phyloP scores from a whole-genome alignment of 2,329 filamentous ascomycete genomes.

The Hirsutella rhossiliensis region DNA sequence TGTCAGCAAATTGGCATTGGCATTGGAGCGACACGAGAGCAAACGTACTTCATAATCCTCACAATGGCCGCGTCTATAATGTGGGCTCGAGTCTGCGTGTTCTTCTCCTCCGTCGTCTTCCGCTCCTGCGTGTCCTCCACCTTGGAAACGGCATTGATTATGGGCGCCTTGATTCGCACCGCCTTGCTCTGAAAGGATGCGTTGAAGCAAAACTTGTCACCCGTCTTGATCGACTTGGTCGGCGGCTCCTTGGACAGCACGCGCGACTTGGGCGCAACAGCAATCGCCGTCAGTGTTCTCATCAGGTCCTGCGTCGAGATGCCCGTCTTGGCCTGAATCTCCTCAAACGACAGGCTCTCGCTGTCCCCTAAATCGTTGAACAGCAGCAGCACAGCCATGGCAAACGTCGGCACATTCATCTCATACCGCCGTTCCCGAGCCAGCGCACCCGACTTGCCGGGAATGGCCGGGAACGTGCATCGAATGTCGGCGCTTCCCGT shows the following conservation, averaged over 20 bases:
- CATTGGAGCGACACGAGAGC: background rate
- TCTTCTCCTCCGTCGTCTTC: constrained; percentile 63
- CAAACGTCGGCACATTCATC: constrained; percentile 83
- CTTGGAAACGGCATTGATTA: constrained; percentile 70
- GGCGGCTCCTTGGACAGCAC: constrained; percentile 72
- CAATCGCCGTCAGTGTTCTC: constrained; percentile 68
- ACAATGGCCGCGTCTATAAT: constrained; percentile 68
- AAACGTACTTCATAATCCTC: constrained; percentile 74
- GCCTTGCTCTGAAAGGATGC: constrained; percentile 68
- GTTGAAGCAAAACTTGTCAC: constrained; percentile 77
- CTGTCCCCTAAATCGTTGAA: constrained; percentile 65
- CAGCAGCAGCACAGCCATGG: constrained; percentile 77
- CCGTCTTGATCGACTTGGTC: constrained; percentile 62
- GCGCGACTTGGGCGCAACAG: constrained; percentile 71
- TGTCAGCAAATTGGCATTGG: background rate
- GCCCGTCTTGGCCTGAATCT: constrained; percentile 72
- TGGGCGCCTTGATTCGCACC: constrained; percentile 79
- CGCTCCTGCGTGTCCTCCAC: constrained; percentile 64
- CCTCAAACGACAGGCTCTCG: constrained; percentile 48
- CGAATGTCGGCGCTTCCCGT: constrained; percentile 76
- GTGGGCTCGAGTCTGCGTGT: constrained; percentile 57
- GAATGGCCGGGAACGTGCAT: constrained; percentile 61
- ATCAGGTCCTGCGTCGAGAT: constrained; percentile 65
- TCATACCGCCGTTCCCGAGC: constrained; percentile 68
- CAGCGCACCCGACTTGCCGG: constrained; percentile 52